Evolutionary conservation across 2,329 filamentous ascomycete species (phyloP).

Genomic region (Gliomastix tumulicola): DNA sequence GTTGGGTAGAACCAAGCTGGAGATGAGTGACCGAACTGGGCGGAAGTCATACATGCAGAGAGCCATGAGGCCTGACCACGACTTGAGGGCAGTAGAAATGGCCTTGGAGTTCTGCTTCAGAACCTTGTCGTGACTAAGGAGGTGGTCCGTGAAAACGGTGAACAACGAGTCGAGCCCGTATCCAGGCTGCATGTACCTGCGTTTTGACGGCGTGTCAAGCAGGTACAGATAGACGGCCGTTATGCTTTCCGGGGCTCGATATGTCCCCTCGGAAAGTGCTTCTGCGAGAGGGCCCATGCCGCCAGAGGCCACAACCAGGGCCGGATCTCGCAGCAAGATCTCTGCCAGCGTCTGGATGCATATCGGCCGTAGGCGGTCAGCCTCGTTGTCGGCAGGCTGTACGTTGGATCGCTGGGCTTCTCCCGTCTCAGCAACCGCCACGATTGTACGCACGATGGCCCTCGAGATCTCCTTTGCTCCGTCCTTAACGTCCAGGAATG

Average conservation of each 20-base stretch:
- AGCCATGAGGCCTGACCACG: conserved; percentile 87
- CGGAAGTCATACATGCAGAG: conserved; percentile 84
- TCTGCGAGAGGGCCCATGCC: conserved; percentile 86
- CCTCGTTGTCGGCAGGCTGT: conserved; percentile 55
- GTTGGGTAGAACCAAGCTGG: conserved; percentile 54
- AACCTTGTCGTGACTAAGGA: conserved; percentile 49
- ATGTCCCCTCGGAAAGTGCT: conserved; percentile 81
- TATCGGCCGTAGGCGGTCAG: conserved; percentile 82
- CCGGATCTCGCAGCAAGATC: conserved; percentile 80
- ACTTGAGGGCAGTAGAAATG: conserved; percentile 85
- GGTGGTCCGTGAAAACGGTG: conserved; percentile 84
- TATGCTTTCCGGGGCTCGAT: conserved; percentile 86
- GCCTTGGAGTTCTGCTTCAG: conserved; percentile 86
- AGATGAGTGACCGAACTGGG: conserved; percentile 70
- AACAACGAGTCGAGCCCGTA: conserved; percentile 87
- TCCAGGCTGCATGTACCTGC: conserved; percentile 78
- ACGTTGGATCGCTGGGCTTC: conserved; percentile 86
- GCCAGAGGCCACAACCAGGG: conserved; percentile 72
- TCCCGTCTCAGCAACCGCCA: conserved; percentile 80
- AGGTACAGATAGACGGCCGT: conserved; percentile 84
- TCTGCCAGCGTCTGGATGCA: conserved; percentile 91
- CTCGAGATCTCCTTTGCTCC: conserved; percentile 83
- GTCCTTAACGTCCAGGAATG: conserved; percentile 92
- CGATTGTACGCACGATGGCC: conserved; percentile 80
- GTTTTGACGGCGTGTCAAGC: conserved; percentile 73